Percentiles rank a stretch among this genome's conserved stretches.
These are phyloP conservation scores for Yamadazyma ubonensis DNA, from an alignment of 805 yeast genomes.

Conservation along the genomic window DNA sequence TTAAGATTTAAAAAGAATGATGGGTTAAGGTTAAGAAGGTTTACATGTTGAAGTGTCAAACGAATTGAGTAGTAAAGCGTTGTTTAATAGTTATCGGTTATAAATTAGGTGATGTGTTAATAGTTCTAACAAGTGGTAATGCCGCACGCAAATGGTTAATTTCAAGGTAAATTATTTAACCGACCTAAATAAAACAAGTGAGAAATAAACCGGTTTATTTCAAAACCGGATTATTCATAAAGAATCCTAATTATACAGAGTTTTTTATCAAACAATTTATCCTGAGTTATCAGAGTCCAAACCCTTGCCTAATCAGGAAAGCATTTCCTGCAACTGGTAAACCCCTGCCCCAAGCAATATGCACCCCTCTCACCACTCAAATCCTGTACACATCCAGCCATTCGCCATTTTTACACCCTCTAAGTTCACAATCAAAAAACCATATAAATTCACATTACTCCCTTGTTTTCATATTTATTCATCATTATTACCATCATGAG, in stretches of 20 bases:
- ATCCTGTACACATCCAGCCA: not conserved
- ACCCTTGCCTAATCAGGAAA: constrained; percentile 1
- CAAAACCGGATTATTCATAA: not conserved
- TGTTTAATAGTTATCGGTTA: too few species aligned
- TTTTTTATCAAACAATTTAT: too few species aligned
- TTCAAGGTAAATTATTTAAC: too few species aligned
- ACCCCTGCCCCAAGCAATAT: constrained; percentile 1
- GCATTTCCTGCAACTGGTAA: constrained; percentile 1
- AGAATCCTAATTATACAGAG: not conserved
- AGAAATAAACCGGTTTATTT: not conserved
- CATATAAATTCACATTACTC: not conserved
- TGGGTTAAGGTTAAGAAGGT: too few species aligned
- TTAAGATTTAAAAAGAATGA: too few species aligned
- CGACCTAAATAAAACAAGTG: too few species aligned
- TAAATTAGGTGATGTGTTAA: too few species aligned
- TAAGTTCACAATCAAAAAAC: not conserved
- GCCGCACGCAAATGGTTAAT: too few species aligned
- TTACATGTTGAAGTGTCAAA: too few species aligned
- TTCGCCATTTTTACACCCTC: not conserved
- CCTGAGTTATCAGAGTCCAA: not conserved
- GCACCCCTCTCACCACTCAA: not conserved
- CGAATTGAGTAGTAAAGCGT: too few species aligned
- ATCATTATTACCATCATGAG: constrained; percentile 1
- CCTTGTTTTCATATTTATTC: not conserved
- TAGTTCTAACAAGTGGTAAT: too few species aligned